Evolutionary conservation across 805 yeast genomes (phyloP).

Genomic region (Yarrowia osloensis): DNA sequence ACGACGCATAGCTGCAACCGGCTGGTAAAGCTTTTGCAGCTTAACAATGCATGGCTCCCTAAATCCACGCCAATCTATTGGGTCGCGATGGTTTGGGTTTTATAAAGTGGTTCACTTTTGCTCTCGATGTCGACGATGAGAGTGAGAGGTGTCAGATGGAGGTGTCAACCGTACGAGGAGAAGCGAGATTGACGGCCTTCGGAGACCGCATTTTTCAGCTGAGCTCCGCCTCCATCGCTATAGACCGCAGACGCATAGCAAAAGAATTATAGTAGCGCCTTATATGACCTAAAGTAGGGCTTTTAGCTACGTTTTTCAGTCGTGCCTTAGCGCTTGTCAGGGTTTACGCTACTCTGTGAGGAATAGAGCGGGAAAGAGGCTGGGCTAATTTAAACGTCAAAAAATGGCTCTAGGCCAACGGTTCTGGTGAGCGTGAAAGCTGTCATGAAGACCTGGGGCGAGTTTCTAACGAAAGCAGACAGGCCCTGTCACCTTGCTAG

Average conservation of each 20-base stretch:
- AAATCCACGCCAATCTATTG: slow-evolving; percentile 1
- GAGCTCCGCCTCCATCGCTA: not conserved
- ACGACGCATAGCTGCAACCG: slow-evolving; percentile 14
- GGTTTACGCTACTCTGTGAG: not conserved
- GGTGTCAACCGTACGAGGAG: not conserved
- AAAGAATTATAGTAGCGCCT: not conserved
- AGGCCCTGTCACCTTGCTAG: not conserved
- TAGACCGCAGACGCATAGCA: not conserved
- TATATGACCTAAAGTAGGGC: not conserved
- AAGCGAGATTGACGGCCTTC: not conserved
- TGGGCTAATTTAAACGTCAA: slow-evolving; percentile 9
- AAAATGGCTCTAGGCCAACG: not conserved
- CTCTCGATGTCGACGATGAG: slow-evolving; percentile 20
- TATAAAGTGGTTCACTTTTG: not conserved
- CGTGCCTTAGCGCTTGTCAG: slow-evolving; percentile 3
- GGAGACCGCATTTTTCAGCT: too few species aligned
- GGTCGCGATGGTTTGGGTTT: not conserved
- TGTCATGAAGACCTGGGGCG: not conserved
- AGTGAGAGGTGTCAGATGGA: not conserved
- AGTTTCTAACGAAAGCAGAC: not conserved
- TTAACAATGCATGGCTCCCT: slow-evolving; percentile 3
- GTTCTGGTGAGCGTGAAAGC: not conserved
- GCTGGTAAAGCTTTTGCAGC: not conserved
- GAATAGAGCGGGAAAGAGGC: not conserved
- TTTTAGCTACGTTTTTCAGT: slow-evolving; percentile 7